Evolutionary conservation across 305 asterid genomes (phyloP).

Genomic region (Fraxinus dipetala): DNA sequence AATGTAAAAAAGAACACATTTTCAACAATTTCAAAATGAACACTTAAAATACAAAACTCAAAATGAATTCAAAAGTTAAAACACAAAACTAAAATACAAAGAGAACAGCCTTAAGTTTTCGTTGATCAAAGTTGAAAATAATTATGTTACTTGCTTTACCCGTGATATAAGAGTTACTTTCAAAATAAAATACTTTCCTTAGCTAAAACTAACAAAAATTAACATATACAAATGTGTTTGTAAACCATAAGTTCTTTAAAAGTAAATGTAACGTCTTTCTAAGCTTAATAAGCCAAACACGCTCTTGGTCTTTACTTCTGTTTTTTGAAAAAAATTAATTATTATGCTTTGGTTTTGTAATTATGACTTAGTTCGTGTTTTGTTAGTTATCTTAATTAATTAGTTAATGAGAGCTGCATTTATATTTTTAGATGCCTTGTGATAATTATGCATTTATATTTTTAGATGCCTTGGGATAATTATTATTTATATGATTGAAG

Average conservation of each 20-base stretch:
- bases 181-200: background rate
- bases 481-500: background rate
- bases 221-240: background rate
- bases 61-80: too few species aligned
- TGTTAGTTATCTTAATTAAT: background rate
- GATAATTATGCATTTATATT: background rate
- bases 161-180: background rate
- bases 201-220: background rate
- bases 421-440: background rate
- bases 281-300: background rate
- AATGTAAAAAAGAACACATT: too few species aligned
- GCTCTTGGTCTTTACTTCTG: background rate
- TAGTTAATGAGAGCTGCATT: background rate
- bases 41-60: too few species aligned
- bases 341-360: background rate
- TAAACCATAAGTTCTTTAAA: background rate
- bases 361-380: background rate
- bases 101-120: background rate
- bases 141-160: background rate
- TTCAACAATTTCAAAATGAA: too few species aligned
- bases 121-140: background rate
- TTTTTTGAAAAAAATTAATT: background rate
- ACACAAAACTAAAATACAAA: too few species aligned
- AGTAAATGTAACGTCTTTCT: background rate
- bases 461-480: background rate